A percentile compares a stretch with the other conserved stretches of the same genome.
These are phyloP conservation scores for Eudorina sp. DNA, from an alignment of 139 green algal species.

Conservation along the genomic window DNA sequence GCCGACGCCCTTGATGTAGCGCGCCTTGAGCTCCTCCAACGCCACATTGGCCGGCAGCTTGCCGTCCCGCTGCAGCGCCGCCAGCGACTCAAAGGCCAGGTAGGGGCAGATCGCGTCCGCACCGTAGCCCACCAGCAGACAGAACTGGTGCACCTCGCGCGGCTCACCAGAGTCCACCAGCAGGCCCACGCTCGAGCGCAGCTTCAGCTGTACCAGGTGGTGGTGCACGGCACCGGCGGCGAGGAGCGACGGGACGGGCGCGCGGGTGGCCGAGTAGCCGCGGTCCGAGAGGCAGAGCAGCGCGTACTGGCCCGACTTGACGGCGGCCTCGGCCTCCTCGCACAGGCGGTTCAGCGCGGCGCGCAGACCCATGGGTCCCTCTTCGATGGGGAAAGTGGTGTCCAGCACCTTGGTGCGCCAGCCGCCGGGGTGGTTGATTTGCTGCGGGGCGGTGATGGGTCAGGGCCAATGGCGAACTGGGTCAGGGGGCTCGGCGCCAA, in stretches of 20 bases:
- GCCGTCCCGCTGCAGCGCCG: conserved; percentile 80
- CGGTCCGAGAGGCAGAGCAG: conserved; percentile 89
- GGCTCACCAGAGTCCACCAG: conserved; percentile 88
- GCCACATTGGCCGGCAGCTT: conserved; percentile 69
- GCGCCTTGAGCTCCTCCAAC: conserved; percentile 72
- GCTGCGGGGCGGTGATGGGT: not conserved
- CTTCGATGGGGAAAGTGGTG: conserved; percentile 82
- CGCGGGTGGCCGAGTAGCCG: conserved; percentile 67
- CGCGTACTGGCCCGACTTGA: conserved; percentile 79
- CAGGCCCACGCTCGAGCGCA: conserved; percentile 71
- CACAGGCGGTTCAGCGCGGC: conserved; percentile 83
- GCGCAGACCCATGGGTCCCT: conserved; percentile 77
- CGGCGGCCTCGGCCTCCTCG: conserved; percentile 79
- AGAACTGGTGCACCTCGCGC: conserved; percentile 93
- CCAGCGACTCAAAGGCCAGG: conserved; percentile 91
- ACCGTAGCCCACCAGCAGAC: conserved; percentile 93
- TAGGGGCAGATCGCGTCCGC: conserved; percentile 96
- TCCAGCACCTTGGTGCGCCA: conserved; percentile 90
- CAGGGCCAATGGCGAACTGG: not conserved
- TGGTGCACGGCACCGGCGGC: conserved; percentile 92
- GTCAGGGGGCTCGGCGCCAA: too few relatives aligned
- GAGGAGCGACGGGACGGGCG: conserved; percentile 87
- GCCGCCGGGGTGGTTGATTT: conserved; percentile 42
- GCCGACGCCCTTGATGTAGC: conserved; percentile 85
- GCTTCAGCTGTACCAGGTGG: conserved; percentile 81